A percentile compares a stretch with the other conserved stretches of the same genome.
Conservation (phyloP, 148 eudicot species). For the Heliosperma pusillum region DNA sequence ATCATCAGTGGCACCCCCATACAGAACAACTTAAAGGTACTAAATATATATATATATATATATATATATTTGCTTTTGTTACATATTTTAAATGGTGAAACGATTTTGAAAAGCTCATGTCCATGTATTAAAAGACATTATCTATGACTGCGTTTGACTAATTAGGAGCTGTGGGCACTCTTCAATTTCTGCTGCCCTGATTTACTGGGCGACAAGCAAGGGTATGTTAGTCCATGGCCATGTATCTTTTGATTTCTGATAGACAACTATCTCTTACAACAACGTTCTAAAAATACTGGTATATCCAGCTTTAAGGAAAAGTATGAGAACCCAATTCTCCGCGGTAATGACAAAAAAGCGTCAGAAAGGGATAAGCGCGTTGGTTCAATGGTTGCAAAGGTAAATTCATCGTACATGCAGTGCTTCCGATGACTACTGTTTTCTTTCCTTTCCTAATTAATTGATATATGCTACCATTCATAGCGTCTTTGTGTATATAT, state of each 20-base stretch:
- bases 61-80: neutral
- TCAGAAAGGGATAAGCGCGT: slow-evolving; percentile 75
- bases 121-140: no score
- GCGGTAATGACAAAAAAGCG: slow-evolving; percentile 91
- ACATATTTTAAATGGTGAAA: neutral
- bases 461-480: neutral
- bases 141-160: slow-evolving; percentile 8
- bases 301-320: slow-evolving; percentile 67
- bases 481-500: neutral
- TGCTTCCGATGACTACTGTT: neutral
- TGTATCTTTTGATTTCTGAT: slow-evolving; percentile 5
- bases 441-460: neutral
- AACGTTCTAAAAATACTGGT: slow-evolving; percentile 11
- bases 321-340: slow-evolving; percentile 71
- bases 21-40: slow-evolving; percentile 93
- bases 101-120: neutral
- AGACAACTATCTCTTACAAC: neutral
- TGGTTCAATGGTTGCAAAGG: slow-evolving; percentile 96
- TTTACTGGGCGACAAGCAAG: slow-evolving; percentile 82
- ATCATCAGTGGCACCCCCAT: slow-evolving; percentile 96
- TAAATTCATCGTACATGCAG: slow-evolving; percentile 21
- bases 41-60: no score
- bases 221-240: slow-evolving; percentile 35
- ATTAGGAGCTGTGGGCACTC: slow-evolving; percentile 95
- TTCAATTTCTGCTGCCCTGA: slow-evolving; percentile 91